Conservation (phyloP, 108 stramenopile species). For the Asterionellopsis glacialis region DNA sequence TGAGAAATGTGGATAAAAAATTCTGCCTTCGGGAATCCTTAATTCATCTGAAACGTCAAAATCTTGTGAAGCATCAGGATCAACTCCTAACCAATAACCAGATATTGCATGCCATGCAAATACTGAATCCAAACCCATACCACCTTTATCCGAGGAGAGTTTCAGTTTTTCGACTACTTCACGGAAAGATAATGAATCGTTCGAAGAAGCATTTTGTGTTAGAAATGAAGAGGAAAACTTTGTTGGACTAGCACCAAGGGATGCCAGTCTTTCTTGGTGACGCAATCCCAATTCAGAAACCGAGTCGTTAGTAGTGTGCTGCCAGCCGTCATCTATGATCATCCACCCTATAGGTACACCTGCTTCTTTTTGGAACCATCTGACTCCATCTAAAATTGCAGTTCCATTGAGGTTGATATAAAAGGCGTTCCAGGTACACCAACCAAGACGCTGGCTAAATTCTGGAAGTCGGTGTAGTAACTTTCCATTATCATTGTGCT, state of each 20-base stretch:
- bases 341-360: not conserved
- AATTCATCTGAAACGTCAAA: no score
- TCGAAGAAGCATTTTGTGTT: not conserved
- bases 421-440: conserved; percentile 1
- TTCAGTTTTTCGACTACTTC: not conserved
- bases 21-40: not conserved
- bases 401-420: not conserved
- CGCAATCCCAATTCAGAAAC: not conserved
- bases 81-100: not conserved
- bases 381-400: not conserved
- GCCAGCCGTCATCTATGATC: not conserved
- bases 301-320: not conserved
- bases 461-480: conserved; percentile 2
- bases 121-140: not conserved
- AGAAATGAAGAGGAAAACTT: not conserved
- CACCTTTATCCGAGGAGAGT: not conserved
- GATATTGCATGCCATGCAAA: not conserved
- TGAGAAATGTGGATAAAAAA: not conserved
- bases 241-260: not conserved
- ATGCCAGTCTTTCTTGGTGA: not conserved
- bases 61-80: not conserved
- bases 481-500: no score
- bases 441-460: not conserved
- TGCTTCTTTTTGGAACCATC: not conserved
- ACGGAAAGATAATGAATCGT: not conserved